A percentile compares a stretch with the other conserved stretches of the same genome.
Evolutionary conservation across 768 basidiomycete species (phyloP).

Genomic region (Calocybe gangraenosa): DNA sequence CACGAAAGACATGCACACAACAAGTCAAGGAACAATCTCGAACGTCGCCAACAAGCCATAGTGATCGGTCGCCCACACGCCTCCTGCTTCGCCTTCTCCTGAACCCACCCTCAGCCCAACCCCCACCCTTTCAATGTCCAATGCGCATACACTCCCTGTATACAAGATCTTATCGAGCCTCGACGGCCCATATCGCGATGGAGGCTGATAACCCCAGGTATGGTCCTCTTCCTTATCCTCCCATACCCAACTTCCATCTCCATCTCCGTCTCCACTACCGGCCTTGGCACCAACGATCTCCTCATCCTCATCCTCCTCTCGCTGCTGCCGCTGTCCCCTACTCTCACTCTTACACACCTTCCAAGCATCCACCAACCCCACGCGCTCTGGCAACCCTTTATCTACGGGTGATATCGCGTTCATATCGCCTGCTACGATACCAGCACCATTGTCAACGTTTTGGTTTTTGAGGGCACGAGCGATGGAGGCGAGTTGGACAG

Average conservation of each 20-base stretch:
- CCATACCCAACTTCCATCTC: slow-evolving; percentile 16
- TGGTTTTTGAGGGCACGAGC: slow-evolving; percentile 24
- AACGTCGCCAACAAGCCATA: slow-evolving; percentile 34
- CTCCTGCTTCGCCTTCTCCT: slow-evolving; percentile 13
- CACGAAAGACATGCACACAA: too few species aligned
- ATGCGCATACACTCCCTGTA: slow-evolving; percentile 27
- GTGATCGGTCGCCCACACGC: slow-evolving; percentile 43
- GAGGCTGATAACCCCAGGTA: slow-evolving; percentile 51
- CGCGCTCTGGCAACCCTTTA: slow-evolving; percentile 25
- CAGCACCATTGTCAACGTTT: slow-evolving; percentile 18
- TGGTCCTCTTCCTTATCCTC: slow-evolving; percentile 25
- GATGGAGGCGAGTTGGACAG: slow-evolving; percentile 34
- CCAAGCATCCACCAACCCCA: slow-evolving; percentile 44
- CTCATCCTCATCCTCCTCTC: too few species aligned
- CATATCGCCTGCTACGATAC: slow-evolving; percentile 50
- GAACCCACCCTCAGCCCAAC: slow-evolving; percentile 26
- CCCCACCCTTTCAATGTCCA: slow-evolving; percentile 33
- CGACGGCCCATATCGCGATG: slow-evolving; percentile 24
- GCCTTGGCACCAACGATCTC: too few species aligned
- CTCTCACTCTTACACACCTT: background rate
- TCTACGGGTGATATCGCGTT: slow-evolving; percentile 39
- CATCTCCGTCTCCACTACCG: background rate
- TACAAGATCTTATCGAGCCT: slow-evolving; percentile 47
- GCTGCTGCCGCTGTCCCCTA: background rate
- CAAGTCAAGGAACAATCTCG: slow-evolving; percentile 4